phyloP scores from a whole-genome alignment of 75 land plant species.

The Cupressus sempervirens region DNA sequence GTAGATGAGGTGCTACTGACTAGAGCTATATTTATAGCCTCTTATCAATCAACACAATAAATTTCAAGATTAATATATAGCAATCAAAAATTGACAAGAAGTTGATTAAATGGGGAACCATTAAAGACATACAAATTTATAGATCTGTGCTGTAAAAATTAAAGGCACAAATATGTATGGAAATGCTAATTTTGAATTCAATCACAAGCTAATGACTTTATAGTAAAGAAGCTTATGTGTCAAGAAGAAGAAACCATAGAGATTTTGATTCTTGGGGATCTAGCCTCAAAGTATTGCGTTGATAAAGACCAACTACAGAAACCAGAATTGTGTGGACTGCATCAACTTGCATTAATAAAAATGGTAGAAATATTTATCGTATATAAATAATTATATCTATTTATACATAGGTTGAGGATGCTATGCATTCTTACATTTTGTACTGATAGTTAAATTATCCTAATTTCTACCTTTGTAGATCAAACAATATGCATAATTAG shows the following conservation, averaged over 20 bases:
- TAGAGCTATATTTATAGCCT: background rate
- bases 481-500: background rate
- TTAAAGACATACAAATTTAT: background rate
- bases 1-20: background rate
- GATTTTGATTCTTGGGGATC: slow-evolving; percentile 74
- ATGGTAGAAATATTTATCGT: background rate
- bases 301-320: slow-evolving; percentile 75
- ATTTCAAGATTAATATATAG: slow-evolving; percentile 1
- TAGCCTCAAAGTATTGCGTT: slow-evolving; percentile 83
- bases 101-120: background rate
- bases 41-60: background rate
- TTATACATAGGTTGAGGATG: background rate
- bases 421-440: background rate
- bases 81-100: background rate
- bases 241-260: slow-evolving; percentile 90
- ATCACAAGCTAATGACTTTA: background rate
- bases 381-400: background rate
- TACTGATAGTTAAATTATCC: background rate
- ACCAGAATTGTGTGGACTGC: slow-evolving; percentile 40
- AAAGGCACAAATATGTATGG: background rate
- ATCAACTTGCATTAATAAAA: slow-evolving; percentile 43
- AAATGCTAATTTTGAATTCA: background rate
- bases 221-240: slow-evolving; percentile 45
- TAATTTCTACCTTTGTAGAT: background rate
- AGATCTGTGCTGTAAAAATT: background rate